Evolutionary conservation across 345 rosid species (phyloP), one percentile per base, ranked within the genome.

Genomic region (Brassica nigra): DNA sequence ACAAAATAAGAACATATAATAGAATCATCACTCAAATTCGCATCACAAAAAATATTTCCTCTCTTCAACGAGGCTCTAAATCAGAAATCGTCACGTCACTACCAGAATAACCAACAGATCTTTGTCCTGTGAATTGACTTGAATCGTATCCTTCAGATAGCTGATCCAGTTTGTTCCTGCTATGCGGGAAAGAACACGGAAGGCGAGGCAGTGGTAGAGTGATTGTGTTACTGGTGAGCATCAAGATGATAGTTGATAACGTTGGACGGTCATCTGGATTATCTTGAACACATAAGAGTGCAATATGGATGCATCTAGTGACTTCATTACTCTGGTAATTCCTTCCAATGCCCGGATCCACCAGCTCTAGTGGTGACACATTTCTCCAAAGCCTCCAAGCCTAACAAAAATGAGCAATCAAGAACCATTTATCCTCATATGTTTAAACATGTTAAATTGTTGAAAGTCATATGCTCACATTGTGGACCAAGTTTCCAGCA

Each of bases 351-450:
- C 57, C 33, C 11, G 71, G 71, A 67, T 67, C 71, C 57, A 67
- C 34, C 2, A 67, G 54, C 9, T 37, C 54, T 18, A 37, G 27
- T 37, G 70, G 70, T 66, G 70, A 66, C 44, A 47, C 30, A 29
- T 67, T 30, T 42, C 34, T 67, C 57, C 71, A 67, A 67, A 67
- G 71, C 34, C 11, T 67, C 57, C 71, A 67, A 8, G 54, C 71
- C 71, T 67, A 67, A 12, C 57, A 54, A 15, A 54, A 6, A 42
- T 54, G 61, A 54, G 16, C 27, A 16, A 67, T 42, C n/a, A 27
- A 16, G 57, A 67, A 12, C 7, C 49, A 6, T 4, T 54, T 54
- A 8, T 67, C 11, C 3, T 42, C 8, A 30, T 3, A 23, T 23
- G 29, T 67, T 42, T 4, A 23, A 27, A 10, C 27, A 54, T 54